Evolutionary conservation across 2,329 filamentous ascomycete genomes (phyloP).

Genomic region (Onygenales sp.): DNA sequence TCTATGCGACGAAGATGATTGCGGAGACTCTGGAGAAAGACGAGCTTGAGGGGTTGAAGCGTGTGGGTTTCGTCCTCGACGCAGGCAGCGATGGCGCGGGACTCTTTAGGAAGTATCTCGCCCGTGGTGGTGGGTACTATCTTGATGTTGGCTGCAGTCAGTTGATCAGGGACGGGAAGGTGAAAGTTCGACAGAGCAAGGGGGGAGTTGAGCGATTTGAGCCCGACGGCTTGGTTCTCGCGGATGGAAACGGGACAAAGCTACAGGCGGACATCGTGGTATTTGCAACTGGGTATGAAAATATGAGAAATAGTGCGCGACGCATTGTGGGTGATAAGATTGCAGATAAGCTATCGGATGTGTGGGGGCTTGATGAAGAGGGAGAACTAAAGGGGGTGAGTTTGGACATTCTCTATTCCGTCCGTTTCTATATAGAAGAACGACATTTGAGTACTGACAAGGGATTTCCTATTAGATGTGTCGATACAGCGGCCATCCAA

Average conservation of each 20-base stretch:
- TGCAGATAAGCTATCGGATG: slow-evolving; percentile 45
- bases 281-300: slow-evolving; percentile 56
- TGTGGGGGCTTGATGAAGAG: slow-evolving; percentile 53
- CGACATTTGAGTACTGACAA: neutral
- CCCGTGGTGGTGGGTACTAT: slow-evolving; percentile 48
- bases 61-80: slow-evolving; percentile 38
- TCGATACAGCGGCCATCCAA: slow-evolving; percentile 52
- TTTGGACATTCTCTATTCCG: neutral
- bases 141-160: slow-evolving; percentile 47
- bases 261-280: slow-evolving; percentile 55
- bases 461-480: slow-evolving; percentile 27
- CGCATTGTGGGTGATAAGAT: slow-evolving; percentile 53
- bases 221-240: slow-evolving; percentile 36
- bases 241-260: slow-evolving; percentile 44
- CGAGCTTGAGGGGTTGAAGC: slow-evolving; percentile 36
- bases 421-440: neutral
- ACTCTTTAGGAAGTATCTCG: slow-evolving; percentile 36
- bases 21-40: slow-evolving; percentile 30
- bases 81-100: slow-evolving; percentile 32
- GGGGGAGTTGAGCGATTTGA: slow-evolving; percentile 46
- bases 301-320: slow-evolving; percentile 57
- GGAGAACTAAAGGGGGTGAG: slow-evolving; percentile 43
- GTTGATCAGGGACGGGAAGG: slow-evolving; percentile 48
- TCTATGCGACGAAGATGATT: slow-evolving; percentile 34
- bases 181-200: slow-evolving; percentile 50